Conservation (phyloP, 371 early-diverging fungal genomes). For the Saksenaea vasiformis region DNA sequence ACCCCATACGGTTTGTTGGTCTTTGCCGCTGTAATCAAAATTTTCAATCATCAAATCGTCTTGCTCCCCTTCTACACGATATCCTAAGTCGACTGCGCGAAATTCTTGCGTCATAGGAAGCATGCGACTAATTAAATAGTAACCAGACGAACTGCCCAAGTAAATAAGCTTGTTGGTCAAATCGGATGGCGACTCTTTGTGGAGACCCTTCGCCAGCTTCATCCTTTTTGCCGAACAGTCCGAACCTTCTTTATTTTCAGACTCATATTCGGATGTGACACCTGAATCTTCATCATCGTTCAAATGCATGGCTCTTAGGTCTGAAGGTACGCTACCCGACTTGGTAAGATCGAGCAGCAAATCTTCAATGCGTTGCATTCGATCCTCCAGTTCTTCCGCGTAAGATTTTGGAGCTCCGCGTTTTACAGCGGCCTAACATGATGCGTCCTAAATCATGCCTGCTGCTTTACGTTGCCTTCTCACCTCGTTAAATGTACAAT, state of each 20-base stretch:
- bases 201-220: too few relatives aligned
- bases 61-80: conserved; percentile 12
- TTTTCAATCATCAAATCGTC: conserved; percentile 32
- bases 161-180: conserved; percentile 11
- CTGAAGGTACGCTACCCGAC: not conserved
- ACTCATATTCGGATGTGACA: not conserved
- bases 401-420: not conserved
- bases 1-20: conserved; percentile 17
- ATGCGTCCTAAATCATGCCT: too few relatives aligned
- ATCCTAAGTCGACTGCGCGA: too few relatives aligned
- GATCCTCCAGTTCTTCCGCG: not conserved
- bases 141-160: conserved; percentile 44
- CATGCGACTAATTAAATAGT: conserved; percentile 32
- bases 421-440: too few relatives aligned
- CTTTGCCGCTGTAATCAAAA: not conserved
- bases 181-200: too few relatives aligned
- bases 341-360: not conserved
- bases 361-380: not conserved
- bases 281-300: not conserved
- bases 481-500: too few relatives aligned
- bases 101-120: conserved; percentile 16
- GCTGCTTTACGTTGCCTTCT: too few relatives aligned
- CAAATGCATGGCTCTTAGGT: not conserved
- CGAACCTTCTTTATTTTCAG: too few relatives aligned
- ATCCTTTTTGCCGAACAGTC: too few relatives aligned